Base-by-base conservation (phyloP, 2,329 filamentous ascomycete species). In the Talaromyces sp. region DNA sequence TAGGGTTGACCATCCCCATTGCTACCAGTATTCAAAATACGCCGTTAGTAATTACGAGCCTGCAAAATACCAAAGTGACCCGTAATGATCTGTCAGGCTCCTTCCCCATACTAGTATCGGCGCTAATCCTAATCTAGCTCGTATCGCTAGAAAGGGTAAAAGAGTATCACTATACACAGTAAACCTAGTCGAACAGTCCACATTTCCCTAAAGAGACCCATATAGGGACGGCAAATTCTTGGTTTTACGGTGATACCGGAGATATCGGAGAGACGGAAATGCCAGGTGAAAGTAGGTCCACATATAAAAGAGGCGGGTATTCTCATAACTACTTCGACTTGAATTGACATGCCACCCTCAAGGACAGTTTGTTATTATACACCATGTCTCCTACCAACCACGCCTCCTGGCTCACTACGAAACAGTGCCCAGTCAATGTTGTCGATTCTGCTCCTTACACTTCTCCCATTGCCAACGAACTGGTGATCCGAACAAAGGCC, bases 401-500 rank as follows among this genome's bases (percentile, higher is more conserved):
- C 61, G 66, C 65, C 30, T 66, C 67, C 30, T 68, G 65, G 65
- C 55, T 67, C n/a, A 56, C 50, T 14, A 59, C 62, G 14, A 51
- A 47, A 9, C 56, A 59, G n/a, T 63, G 61, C 18, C 42, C 30
- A 18, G 58, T 55, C 7, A 63, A 69, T 14, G 59, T 64, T 12
- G 61, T 70, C 28, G 23, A 60, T 42, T 28, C 31, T 16, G 61
- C 62, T 1, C 51, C 65, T 2, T 60, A 64, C 30, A 63, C 68
- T 10, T 59, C 61, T n/a, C 67, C 67, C 4, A 60, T 56, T 23
- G 36, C 54, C 28, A 65, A 59, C 27, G 62, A 70, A 50, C 56
- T 69, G 6, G 50, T 68, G 16, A 62, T 70, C 56, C 62, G 60
- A 36, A 68, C 65, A 60, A 55, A 64, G 28, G 68, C 68, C 10